Evolutionary conservation across 2,329 filamentous ascomycete genomes (phyloP).

Genomic region (Penicillium frequentans): DNA sequence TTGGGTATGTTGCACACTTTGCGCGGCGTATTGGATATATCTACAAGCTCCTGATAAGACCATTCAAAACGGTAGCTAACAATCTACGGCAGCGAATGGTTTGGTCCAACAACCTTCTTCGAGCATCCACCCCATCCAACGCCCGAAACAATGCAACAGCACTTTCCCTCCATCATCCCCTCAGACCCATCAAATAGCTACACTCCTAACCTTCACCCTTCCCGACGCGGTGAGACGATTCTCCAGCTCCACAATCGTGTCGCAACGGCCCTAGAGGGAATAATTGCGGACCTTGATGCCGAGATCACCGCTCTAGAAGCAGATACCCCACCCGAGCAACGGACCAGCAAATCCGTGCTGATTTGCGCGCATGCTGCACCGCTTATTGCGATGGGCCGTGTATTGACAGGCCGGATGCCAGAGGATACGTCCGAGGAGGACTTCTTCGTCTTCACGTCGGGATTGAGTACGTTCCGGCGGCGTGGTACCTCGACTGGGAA

Average conservation of each 20-base stretch:
- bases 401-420: conserved; percentile 76
- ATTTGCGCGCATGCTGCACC: conserved; percentile 89
- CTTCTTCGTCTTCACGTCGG: conserved; percentile 82
- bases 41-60: not conserved
- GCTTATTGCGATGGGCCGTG: conserved; percentile 81
- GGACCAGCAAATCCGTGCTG: conserved; percentile 61
- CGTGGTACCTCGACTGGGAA: conserved; percentile 28
- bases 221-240: conserved; percentile 74
- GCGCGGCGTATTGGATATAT: not conserved
- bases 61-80: not conserved
- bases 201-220: conserved; percentile 65
- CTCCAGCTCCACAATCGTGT: conserved; percentile 76
- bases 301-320: conserved; percentile 43
- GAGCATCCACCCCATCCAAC: conserved; percentile 77
- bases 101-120: conserved; percentile 75
- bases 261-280: conserved; percentile 65
- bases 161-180: conserved; percentile 60
- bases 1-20: conserved; percentile 44
- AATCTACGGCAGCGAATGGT: conserved; percentile 71
- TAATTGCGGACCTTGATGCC: conserved; percentile 71
- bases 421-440: conserved; percentile 71
- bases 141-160: conserved; percentile 58
- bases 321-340: conserved; percentile 55
- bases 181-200: conserved; percentile 53
- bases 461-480: conserved; percentile 68